Conservation (phyloP, 768 basidiomycete genomes). For the Arthromyces matolae region DNA sequence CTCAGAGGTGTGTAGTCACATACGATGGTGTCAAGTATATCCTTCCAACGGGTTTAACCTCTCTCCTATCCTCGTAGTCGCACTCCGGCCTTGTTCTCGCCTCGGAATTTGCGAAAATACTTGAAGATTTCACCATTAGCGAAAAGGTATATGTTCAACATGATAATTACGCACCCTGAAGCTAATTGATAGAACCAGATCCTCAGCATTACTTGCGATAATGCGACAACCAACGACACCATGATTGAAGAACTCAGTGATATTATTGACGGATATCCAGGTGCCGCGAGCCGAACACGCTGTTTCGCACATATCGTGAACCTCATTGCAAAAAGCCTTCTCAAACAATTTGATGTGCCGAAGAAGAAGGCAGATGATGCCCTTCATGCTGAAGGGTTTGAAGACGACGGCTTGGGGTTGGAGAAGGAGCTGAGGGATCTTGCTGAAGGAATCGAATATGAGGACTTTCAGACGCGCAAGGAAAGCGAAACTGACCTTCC, state of each 20-base stretch:
- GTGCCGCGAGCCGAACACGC: conserved; percentile 17
- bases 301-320: conserved; percentile 41
- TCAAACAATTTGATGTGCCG: conserved; percentile 31
- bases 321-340: conserved; percentile 30
- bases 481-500: background rate
- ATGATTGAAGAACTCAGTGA: conserved; percentile 30
- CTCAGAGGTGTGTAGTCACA: too few relatives aligned
- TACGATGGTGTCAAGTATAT: too few relatives aligned
- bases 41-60: too few relatives aligned
- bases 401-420: background rate
- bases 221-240: conserved; percentile 31
- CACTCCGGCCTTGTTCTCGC: conserved; percentile 35
- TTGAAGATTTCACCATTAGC: conserved; percentile 25
- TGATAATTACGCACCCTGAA: too few relatives aligned
- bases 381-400: background rate
- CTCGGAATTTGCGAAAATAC: conserved; percentile 26
- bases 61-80: too few relatives aligned
- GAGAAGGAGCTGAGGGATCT: conserved; percentile 12
- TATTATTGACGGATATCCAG: conserved; percentile 19
- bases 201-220: conserved; percentile 32
- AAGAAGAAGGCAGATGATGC: background rate
- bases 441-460: too few relatives aligned
- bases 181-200: too few relatives aligned
- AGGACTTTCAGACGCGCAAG: background rate
- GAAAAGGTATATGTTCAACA: conserved; percentile 2